Conservation (phyloP, 2,329 filamentous ascomycete genomes). For the Fusarium succisae region DNA sequence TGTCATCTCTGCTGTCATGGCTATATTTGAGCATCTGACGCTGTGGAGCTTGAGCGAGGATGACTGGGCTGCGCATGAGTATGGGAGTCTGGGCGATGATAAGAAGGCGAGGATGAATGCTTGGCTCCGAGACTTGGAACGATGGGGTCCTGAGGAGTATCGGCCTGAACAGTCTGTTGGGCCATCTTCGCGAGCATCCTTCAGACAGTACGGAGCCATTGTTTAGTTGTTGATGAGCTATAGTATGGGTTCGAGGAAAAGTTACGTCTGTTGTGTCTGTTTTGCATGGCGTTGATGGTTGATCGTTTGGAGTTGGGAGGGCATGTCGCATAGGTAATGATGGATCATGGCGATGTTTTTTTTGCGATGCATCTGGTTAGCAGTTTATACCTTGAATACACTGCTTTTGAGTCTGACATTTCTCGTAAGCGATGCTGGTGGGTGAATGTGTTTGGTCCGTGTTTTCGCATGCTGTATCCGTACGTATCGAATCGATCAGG, state of each 20-base stretch:
- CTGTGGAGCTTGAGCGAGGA: conserved; percentile 48
- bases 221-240: background rate
- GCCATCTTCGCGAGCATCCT: conserved; percentile 29
- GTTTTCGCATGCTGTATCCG: no score
- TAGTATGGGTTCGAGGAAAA: conserved; percentile 2
- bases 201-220: conserved; percentile 26
- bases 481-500: no score
- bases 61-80: conserved; percentile 31
- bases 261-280: background rate
- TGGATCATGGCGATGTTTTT: background rate
- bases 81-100: conserved; percentile 39
- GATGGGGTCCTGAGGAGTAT: conserved; percentile 16
- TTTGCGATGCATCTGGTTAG: conserved; percentile 2
- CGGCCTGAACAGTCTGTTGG: conserved; percentile 27
- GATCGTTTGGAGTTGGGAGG: conserved; percentile 13
- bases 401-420: background rate
- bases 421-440: no score
- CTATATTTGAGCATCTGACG: conserved; percentile 46
- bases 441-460: background rate
- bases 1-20: conserved; percentile 43
- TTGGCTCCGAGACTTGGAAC: conserved; percentile 45
- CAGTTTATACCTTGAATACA: conserved; percentile 14
- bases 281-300: conserved; percentile 24
- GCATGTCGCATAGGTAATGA: background rate
- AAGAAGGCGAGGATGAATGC: conserved; percentile 46